Evolutionary conservation across 23 red algal species (phyloP).

Genomic region (Agarophyton chilense): DNA sequence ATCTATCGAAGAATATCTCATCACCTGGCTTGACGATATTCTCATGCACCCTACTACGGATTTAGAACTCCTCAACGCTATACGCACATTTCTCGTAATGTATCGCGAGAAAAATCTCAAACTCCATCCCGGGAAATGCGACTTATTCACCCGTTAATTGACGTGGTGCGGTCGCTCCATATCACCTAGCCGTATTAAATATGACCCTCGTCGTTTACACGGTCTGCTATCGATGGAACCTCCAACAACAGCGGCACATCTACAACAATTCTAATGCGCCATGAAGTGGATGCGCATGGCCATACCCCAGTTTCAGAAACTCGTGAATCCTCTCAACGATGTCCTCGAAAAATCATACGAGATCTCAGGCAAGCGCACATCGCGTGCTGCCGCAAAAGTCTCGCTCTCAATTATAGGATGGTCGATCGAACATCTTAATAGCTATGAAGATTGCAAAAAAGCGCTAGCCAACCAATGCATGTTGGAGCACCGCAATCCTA

Average conservation of each 20-base stretch:
- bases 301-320: neutral
- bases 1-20: neutral
- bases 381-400: neutral
- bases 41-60: neutral
- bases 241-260: neutral
- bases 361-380: neutral
- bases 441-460: neutral
- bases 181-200: neutral
- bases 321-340: neutral
- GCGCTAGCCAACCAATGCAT: neutral
- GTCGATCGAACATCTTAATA: neutral
- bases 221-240: neutral
- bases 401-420: neutral
- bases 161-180: neutral
- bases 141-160: neutral
- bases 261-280: slow-evolving; percentile 21
- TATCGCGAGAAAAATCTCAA: neutral
- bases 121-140: neutral
- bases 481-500: neutral
- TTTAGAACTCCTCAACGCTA: neutral
- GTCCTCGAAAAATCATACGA: neutral
- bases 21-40: slow-evolving; percentile 37
- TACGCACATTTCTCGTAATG: neutral
- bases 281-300: neutral
- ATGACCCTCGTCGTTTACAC: neutral